A percentile compares a stretch with the other conserved stretches of the same genome.
These are phyloP conservation scores for Inosperma sp. DNA, from an alignment of 768 basidiomycete species.

Conservation along the genomic window DNA sequence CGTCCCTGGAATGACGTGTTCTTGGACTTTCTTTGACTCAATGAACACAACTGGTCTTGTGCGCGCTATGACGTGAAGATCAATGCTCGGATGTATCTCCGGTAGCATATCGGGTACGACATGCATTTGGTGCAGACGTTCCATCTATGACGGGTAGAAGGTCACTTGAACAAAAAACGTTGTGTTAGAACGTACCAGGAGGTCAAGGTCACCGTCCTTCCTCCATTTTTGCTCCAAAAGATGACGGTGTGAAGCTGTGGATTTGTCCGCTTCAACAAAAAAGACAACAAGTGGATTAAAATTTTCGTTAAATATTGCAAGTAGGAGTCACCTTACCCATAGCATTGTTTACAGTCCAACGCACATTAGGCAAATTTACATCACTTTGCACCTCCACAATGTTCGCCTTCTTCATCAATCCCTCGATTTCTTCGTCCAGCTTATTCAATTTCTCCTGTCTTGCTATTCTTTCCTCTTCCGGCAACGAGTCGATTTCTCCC, in stretches of 20 bases:
- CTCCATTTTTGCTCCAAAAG: constrained; percentile 83
- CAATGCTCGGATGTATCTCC: constrained; percentile 62
- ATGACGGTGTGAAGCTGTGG: constrained; percentile 67
- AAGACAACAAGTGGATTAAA: too few relatives aligned
- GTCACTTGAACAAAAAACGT: neutral
- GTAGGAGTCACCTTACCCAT: constrained; percentile 51
- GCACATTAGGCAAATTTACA: constrained; percentile 76
- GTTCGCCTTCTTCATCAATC: constrained; percentile 44
- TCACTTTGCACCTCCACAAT: constrained; percentile 76
- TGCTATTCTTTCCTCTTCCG: constrained; percentile 21
- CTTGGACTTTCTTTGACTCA: constrained; percentile 31
- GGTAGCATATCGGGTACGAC: constrained; percentile 86
- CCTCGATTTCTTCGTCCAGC: constrained; percentile 37
- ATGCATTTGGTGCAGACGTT: constrained; percentile 86
- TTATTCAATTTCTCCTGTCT: constrained; percentile 26
- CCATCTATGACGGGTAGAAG: constrained; percentile 58
- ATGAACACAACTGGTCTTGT: constrained; percentile 30
- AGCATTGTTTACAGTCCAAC: constrained; percentile 78
- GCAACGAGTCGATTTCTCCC: constrained; percentile 23
- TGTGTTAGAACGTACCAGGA: constrained; percentile 56
- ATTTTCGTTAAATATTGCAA: neutral
- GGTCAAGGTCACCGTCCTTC: constrained; percentile 75
- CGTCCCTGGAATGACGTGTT: constrained; percentile 63
- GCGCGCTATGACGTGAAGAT: constrained; percentile 59
- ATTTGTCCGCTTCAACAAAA: constrained; percentile 53